Percentiles rank a stretch among this genome's conserved stretches.
Conservation (phyloP, 2,329 filamentous ascomycete species). For the Phoma herbarum region DNA sequence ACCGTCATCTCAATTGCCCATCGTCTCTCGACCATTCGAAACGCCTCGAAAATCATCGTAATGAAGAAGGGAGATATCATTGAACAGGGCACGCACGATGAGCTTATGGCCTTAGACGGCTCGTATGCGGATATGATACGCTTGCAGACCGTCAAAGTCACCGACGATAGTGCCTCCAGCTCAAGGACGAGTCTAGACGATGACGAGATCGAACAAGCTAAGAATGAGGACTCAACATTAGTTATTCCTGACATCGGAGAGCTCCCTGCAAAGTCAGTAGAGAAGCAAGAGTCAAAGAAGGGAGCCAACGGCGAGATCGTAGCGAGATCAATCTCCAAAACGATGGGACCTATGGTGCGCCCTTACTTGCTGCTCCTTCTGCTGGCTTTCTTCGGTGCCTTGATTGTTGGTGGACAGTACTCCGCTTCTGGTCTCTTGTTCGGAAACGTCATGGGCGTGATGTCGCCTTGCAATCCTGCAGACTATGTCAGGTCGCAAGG, state of each 20-base stretch:
- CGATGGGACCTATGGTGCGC: constrained; percentile 52
- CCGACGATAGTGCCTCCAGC: constrained; percentile 51
- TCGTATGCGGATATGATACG: constrained; percentile 61
- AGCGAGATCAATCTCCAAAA: constrained; percentile 39
- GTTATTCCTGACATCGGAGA: constrained; percentile 19
- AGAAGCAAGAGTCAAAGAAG: constrained; percentile 18
- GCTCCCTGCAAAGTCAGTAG: not conserved
- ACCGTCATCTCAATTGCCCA: constrained; percentile 53
- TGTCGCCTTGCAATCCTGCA: constrained; percentile 63
- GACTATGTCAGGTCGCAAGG: constrained; percentile 60
- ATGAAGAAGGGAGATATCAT: constrained; percentile 51
- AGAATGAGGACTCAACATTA: constrained; percentile 32
- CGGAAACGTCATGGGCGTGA: constrained; percentile 65
- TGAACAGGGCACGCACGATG: constrained; percentile 49
- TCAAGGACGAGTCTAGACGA: constrained; percentile 35
- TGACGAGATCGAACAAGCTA: constrained; percentile 31
- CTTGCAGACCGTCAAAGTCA: constrained; percentile 53
- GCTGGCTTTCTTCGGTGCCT: constrained; percentile 60
- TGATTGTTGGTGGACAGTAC: constrained; percentile 66
- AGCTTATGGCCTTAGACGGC: constrained; percentile 48
- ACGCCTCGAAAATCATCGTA: constrained; percentile 51
- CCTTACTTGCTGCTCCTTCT: constrained; percentile 57
- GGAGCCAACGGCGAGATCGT: constrained; percentile 30
- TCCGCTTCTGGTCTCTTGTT: constrained; percentile 67
- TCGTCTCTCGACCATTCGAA: constrained; percentile 49